Percentiles rank a stretch among this genome's conserved stretches.
phyloP scores from a whole-genome alignment of 2,329 filamentous ascomycete species.

The Lasiodiplodia hormozganensis region DNA sequence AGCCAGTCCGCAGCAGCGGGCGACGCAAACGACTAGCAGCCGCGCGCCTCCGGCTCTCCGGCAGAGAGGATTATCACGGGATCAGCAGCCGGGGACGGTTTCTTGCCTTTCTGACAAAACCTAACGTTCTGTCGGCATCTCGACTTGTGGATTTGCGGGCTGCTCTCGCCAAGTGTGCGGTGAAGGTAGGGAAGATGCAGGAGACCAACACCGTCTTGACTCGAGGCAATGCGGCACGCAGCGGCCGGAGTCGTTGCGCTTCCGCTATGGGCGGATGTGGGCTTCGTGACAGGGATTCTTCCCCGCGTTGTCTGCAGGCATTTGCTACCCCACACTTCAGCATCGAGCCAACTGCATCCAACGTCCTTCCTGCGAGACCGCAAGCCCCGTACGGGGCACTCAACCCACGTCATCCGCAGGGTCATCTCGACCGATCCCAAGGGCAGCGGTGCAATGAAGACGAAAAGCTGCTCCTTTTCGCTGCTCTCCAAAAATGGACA shows the following conservation, averaged over 20 bases:
- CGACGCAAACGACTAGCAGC: constrained; percentile 10
- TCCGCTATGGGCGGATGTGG: constrained; percentile 19
- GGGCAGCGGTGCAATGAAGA: not conserved
- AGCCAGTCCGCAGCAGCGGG: constrained; percentile 9
- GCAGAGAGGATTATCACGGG: not conserved
- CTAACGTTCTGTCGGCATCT: constrained; percentile 18
- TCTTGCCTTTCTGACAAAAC: constrained; percentile 19
- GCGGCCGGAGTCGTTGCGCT: constrained; percentile 5
- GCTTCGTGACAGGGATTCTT: constrained; percentile 23
- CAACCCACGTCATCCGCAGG: not conserved
- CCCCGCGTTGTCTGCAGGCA: constrained; percentile 25
- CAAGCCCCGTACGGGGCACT: not conserved
- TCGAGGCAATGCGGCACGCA: constrained; percentile 14
- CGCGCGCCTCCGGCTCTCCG: constrained; percentile 15
- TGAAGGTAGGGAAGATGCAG: constrained; percentile 13
- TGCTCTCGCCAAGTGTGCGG: constrained; percentile 14
- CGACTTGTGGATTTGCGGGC: constrained; percentile 6
- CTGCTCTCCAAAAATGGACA: constrained; percentile 4
- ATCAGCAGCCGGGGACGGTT: not conserved
- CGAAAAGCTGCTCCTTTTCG: not conserved
- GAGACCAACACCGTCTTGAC: constrained; percentile 1
- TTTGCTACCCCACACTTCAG: constrained; percentile 27
- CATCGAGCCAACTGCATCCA: constrained; percentile 8
- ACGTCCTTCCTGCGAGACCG: not conserved
- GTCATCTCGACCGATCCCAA: not conserved